Base-by-base conservation (phyloP, 305 asterid genomes). In the Fraxinus albicans region DNA sequence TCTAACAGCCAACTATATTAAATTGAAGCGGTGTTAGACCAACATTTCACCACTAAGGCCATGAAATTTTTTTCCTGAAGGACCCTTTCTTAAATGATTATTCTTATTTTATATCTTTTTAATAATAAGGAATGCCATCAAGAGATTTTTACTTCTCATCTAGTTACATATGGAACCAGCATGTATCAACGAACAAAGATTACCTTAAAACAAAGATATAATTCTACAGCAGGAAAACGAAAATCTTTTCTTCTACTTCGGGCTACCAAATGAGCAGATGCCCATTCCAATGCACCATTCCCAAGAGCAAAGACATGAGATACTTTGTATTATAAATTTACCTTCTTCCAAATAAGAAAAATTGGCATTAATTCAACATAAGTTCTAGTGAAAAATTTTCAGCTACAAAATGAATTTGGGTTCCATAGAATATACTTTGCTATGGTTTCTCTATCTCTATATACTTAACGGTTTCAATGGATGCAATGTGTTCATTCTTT, bases 11-110 rank as follows among this genome's bases (percentile, higher is more conserved):
- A 76, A 27, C 72, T 55, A 76, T 6, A 42, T 76, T 69, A 13
- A 33, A 42, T 15, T 79, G 78, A 73, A 73, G 25, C 69, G 21
- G 21, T 83, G 44, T 79, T 67, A 50, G 25, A 70, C 60, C 73
- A 76, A 76, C 63, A 36, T 31, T 47, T 25, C 78, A 60, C 72
- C 31, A 60, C 25, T 36, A 58, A 23, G 25, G 23, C 65, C 29
- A 8, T 58, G n/a, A 50, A 13, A 13, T 40, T 42, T 42, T 35
- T 42, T 42, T 42, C 50, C 50, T 42, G 15, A 5, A 17, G 9
- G 63, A 53, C 63, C 63, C 7, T 53, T 53, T 53, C 23, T 17
- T 55, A 55, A 5, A 55, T 53, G 65, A 13, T 55, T 55, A 55
- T 55, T 55, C 9, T 55, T 55, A 15, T 55, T 55, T 55, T n/a